phyloP scores from a whole-genome alignment of 768 basidiomycete genomes.

The Mycena galopus region DNA sequence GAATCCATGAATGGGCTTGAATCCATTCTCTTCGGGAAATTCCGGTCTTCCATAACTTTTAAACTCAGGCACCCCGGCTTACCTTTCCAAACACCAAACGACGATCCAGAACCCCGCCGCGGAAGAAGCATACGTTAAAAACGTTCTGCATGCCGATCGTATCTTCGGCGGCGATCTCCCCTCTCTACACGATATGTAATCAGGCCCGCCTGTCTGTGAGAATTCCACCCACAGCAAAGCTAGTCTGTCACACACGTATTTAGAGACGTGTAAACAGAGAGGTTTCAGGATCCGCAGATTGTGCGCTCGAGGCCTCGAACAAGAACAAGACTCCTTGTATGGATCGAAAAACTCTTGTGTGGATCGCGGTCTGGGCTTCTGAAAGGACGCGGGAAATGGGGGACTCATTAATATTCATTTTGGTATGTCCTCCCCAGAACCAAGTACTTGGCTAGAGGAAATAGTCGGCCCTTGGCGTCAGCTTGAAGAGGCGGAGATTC shows the following conservation, averaged over 20 bases:
- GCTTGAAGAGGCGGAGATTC: not conserved
- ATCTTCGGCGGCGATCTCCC: not conserved
- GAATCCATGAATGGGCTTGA: not conserved
- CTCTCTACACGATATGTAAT: not conserved
- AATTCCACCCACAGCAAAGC: not conserved
- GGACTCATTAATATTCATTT: not conserved
- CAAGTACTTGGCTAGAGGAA: not conserved
- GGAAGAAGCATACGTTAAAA: conserved; percentile 6
- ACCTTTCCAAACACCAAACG: too few relatives aligned
- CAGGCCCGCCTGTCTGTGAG: not conserved
- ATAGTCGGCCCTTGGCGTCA: not conserved
- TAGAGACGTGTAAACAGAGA: not conserved
- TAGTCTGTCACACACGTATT: conserved; percentile 9
- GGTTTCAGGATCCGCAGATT: not conserved
- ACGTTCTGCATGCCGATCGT: not conserved
- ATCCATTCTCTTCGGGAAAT: not conserved
- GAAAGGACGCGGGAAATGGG: not conserved
- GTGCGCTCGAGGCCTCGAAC: not conserved
- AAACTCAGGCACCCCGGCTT: not conserved
- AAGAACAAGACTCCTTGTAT: not conserved
- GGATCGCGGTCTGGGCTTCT: not conserved
- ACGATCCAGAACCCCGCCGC: not conserved
- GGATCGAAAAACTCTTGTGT: not conserved
- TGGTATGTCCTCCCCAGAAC: not conserved
- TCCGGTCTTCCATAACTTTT: not conserved